Base-by-base conservation (phyloP, 2,329 filamentous ascomycete genomes). In the Fusarium euwallaceae region DNA sequence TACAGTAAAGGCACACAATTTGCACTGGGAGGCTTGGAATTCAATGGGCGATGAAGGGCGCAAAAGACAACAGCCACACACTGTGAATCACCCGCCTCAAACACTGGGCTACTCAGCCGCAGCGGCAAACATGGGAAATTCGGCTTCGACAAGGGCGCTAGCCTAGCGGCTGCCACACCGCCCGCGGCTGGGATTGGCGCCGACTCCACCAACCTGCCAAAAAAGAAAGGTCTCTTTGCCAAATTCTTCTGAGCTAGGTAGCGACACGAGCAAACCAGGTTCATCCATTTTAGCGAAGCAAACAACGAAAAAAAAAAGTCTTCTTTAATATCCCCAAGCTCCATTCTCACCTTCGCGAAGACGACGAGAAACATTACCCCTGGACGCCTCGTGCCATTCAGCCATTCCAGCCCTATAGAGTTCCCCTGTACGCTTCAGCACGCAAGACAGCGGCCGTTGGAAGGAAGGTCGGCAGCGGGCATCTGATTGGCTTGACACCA, bases 151-250 rank as follows among this genome's bases (percentile, higher is more conserved):
- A 41, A 41, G 34, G 58, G 73, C 60, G 70, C 74, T 69, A 70
- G 61, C 62, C 61, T 72, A 72, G 67, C 74, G 69, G 62, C 62
- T 74, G 69, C 69, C 73, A 78, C 76, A 78, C 77, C 77, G 77
- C 76, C 75, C 74, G 77, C 77, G 74, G 71, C 76, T 77, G 76
- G 60, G 55, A 66, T 67, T 78, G 67, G 69, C 70, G 72, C 69
- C 56, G 60, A 12, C 29, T 55, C 73, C 70, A 75, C 65, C 39
- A 41, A 22, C 48, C n/a, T 53, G 43, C 55, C 62, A 66, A 66
- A 78, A 71, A 78, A 76, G 67, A 70, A 76, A 78, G 59, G 63
- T 59, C 53, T 34, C 32, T 34, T 43, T 39, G 64, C 58, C 64
- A 67, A 76, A 64, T 71, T 73, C 55, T 75, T 70, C 63, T 22